These are phyloP conservation scores for Exserohilum rostratum DNA, from an alignment of 2,329 filamentous ascomycete species.

Conservation along the genomic window DNA sequence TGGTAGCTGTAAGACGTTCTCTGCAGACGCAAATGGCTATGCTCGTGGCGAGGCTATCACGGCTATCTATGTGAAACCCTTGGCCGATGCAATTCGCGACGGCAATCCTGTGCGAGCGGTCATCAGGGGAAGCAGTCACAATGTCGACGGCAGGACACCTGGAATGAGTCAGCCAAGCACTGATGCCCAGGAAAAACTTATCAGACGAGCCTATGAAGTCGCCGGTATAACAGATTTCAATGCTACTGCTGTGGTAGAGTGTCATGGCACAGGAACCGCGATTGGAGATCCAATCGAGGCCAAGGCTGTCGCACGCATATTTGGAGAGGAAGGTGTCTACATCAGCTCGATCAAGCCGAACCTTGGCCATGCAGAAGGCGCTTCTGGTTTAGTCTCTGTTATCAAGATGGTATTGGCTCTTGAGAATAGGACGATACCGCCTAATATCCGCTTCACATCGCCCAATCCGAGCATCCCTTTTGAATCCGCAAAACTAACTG, in stretches of 20 bases:
- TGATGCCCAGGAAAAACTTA: constrained; percentile 22
- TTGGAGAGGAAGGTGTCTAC: neutral
- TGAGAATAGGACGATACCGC: constrained; percentile 62
- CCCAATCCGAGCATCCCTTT: constrained; percentile 31
- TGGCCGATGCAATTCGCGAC: neutral
- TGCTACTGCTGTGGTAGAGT: constrained; percentile 5
- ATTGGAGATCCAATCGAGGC: constrained; percentile 39
- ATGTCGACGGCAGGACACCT: constrained; percentile 1
- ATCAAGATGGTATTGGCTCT: constrained; percentile 33
- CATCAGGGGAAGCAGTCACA: constrained; percentile 3
- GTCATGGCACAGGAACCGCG: constrained; percentile 59
- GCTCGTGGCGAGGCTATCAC: constrained; percentile 28
- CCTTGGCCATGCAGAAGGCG: constrained; percentile 28
- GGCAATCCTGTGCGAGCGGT: constrained; percentile 11
- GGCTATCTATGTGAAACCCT: constrained; percentile 52
- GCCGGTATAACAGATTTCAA: neutral
- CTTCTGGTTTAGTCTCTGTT: constrained; percentile 13
- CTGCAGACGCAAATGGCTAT: constrained; percentile 30
- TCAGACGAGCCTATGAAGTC: constrained; percentile 12
- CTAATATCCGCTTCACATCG: constrained; percentile 23
- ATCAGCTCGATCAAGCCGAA: constrained; percentile 27
- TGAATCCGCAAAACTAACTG: constrained; percentile 48
- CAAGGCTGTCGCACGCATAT: neutral
- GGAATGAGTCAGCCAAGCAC: constrained; percentile 28
- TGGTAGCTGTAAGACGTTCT: constrained; percentile 21